Evolutionary conservation across 148 eudicot species (phyloP).

Genomic region (Rhododendron griersonianum): DNA sequence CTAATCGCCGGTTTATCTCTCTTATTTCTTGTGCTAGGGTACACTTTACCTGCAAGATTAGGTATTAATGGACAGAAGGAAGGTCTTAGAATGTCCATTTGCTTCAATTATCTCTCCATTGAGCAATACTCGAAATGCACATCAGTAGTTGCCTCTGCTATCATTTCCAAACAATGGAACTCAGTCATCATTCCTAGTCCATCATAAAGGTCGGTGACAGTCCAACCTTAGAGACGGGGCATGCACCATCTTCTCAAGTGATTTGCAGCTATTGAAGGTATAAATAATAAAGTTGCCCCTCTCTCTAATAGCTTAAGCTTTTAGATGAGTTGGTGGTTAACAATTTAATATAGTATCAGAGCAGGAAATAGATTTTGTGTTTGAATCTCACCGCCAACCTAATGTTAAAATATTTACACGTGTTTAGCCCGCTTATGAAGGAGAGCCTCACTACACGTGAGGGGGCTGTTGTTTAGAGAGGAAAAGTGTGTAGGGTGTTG

Average conservation of each 20-base stretch:
- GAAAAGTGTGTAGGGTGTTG: no score
- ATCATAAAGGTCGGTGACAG: not conserved
- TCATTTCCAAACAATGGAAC: not conserved
- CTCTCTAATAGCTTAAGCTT: no score
- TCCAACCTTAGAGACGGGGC: not conserved
- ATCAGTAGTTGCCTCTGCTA: not conserved
- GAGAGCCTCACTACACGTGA: no score
- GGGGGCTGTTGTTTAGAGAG: no score
- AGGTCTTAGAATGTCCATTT: not conserved
- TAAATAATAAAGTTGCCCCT: no score
- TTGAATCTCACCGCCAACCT: no score
- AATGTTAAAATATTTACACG: no score
- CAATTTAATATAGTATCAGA: no score
- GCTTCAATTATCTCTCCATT: not conserved
- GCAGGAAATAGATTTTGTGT: no score
- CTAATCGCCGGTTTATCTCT: constrained; percentile 67
- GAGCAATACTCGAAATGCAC: not conserved
- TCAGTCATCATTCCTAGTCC: not conserved
- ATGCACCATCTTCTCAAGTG: not conserved
- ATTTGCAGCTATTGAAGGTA: not conserved
- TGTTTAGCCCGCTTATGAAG: no score
- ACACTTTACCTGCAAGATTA: constrained; percentile 49
- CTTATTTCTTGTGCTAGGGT: constrained; percentile 69
- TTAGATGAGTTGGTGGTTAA: no score
- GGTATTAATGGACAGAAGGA: not conserved